phyloP scores from a whole-genome alignment of 371 early-diverging fungal genomes.

The Dinochytrium kinnereticum region DNA sequence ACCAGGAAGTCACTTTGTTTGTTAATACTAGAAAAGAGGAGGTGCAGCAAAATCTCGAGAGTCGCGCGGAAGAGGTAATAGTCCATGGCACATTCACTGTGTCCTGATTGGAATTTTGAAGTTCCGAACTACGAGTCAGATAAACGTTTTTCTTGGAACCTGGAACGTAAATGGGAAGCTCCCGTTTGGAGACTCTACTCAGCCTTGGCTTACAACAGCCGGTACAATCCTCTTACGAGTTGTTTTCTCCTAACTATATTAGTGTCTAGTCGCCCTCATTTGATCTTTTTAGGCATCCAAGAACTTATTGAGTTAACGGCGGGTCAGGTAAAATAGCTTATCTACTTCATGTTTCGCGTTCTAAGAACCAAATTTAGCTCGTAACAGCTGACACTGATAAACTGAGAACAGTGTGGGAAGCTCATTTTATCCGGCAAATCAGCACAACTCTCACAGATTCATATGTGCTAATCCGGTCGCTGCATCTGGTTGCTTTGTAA shows the following conservation, averaged over 20 bases:
- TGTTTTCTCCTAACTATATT: not conserved
- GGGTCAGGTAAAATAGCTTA: slow-evolving; percentile 56
- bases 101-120: not conserved
- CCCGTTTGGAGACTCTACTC: slow-evolving; percentile 68
- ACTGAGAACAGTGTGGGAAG: slow-evolving; percentile 52
- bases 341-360: not conserved
- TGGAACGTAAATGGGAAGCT: slow-evolving; percentile 89
- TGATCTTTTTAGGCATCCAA: slow-evolving; percentile 89
- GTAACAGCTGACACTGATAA: slow-evolving; percentile 77
- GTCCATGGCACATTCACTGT: not conserved
- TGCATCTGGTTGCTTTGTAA: slow-evolving; percentile 83
- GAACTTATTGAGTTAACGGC: slow-evolving; percentile 93
- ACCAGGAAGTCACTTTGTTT: slow-evolving; percentile 28
- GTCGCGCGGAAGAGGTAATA: slow-evolving; percentile 24
- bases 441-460: slow-evolving; percentile 24
- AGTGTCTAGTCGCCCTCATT: slow-evolving; percentile 71
- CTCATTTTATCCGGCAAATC: slow-evolving; percentile 29
- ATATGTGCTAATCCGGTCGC: slow-evolving; percentile 80
- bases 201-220: slow-evolving; percentile 65
- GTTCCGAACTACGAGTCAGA: slow-evolving; percentile 41
- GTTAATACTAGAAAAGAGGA: slow-evolving; percentile 51
- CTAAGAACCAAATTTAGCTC: slow-evolving; percentile 41
- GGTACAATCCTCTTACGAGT: slow-evolving; percentile 12
- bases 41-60: slow-evolving; percentile 48
- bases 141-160: slow-evolving; percentile 79